A percentile compares a stretch with the other conserved stretches of the same genome.
phyloP scores from a whole-genome alignment of 768 basidiomycete genomes.

The Lentinula detonsa region DNA sequence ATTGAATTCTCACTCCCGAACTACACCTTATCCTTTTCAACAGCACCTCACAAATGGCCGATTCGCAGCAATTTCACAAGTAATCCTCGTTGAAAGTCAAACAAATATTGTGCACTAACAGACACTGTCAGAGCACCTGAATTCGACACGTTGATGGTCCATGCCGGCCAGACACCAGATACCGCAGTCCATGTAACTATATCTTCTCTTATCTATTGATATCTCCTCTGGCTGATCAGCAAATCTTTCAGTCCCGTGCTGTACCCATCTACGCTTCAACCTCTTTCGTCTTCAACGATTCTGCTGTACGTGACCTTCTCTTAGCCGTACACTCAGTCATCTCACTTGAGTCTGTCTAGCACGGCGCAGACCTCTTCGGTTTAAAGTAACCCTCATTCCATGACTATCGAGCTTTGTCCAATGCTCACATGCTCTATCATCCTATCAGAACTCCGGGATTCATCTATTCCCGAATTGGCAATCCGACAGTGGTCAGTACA shows the following conservation, averaged over 20 bases:
- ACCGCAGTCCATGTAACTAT: slow-evolving; percentile 41
- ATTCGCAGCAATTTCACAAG: slow-evolving; percentile 5
- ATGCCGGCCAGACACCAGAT: slow-evolving; percentile 67
- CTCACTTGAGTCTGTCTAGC: slow-evolving; percentile 28
- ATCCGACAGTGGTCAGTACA: slow-evolving; percentile 49
- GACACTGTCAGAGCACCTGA: slow-evolving; percentile 46
- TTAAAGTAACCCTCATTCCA: slow-evolving; percentile 31
- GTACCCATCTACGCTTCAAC: slow-evolving; percentile 74
- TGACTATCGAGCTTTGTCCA: not conserved
- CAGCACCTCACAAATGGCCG: not conserved
- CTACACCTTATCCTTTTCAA: not conserved
- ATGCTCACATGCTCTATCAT: not conserved
- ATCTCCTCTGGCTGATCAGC: not conserved
- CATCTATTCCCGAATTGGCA: slow-evolving; percentile 65
- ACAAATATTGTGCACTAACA: not conserved
- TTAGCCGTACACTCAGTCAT: not conserved
- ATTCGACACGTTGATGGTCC: slow-evolving; percentile 77
- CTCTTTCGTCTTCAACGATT: slow-evolving; percentile 69
- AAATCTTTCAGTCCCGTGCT: slow-evolving; percentile 44
- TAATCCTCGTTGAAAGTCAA: not conserved
- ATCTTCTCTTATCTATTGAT: not conserved
- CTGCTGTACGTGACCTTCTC: slow-evolving; percentile 36
- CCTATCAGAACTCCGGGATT: slow-evolving; percentile 42
- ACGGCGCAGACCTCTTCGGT: slow-evolving; percentile 68
- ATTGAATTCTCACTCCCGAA: not conserved